Evolutionary conservation across 164 flowering plant genomes (phyloP).

Genomic region (Macadamia integrifolia): DNA sequence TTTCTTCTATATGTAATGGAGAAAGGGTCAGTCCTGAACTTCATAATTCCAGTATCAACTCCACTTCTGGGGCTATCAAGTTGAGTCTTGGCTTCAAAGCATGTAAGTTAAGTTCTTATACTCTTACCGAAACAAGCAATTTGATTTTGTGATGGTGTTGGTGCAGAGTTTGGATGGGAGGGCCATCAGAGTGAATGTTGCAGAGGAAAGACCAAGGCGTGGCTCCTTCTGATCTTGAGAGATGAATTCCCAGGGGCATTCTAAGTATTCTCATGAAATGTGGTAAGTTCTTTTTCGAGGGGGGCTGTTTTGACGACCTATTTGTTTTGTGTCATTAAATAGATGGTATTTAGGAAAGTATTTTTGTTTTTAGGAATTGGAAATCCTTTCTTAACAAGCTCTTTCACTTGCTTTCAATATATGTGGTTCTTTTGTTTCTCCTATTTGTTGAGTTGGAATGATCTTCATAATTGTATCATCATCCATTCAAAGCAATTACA

Average conservation of each 20-base stretch:
- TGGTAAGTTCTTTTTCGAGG: neutral
- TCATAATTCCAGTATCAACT: no score
- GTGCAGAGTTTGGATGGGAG: slow-evolving; percentile 84
- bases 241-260: neutral
- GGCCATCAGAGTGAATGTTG: slow-evolving; percentile 70
- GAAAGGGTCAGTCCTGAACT: no score
- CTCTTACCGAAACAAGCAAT: neutral
- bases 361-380: neutral
- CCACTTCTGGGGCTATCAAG: no score
- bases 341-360: neutral
- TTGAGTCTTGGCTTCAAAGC: no score
- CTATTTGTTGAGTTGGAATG: neutral
- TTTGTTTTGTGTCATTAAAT: slow-evolving; percentile 8
- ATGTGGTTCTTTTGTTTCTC: neutral
- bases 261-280: neutral
- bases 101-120: no score
- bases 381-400: neutral
- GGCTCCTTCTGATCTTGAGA: slow-evolving; percentile 18
- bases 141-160: neutral
- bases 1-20: no score
- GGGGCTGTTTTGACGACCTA: neutral
- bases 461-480: no score
- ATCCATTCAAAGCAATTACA: neutral
- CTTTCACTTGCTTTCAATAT: neutral
- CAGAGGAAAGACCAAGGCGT: slow-evolving; percentile 61